Percentiles rank a stretch among this genome's conserved stretches.
Evolutionary conservation across 2,329 filamentous ascomycete species (phyloP).

Genomic region (Verticillium nubilum): DNA sequence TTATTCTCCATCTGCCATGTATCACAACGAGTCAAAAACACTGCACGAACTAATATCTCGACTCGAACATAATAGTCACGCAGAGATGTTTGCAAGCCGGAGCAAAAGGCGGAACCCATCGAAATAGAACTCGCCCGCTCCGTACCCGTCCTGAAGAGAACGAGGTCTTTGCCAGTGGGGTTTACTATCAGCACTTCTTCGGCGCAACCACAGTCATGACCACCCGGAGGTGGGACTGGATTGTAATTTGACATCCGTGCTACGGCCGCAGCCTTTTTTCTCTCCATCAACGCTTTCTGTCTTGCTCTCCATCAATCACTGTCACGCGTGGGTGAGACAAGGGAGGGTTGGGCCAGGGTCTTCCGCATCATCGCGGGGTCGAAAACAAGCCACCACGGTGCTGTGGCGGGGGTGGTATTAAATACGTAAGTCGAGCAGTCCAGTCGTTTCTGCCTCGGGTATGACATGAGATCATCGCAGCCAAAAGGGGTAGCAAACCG

Average conservation of each 20-base stretch:
- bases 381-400: not conserved
- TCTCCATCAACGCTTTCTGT: not conserved
- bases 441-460: not conserved
- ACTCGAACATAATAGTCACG: not conserved
- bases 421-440: conserved; percentile 1
- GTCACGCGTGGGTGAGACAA: not conserved
- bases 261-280: conserved; percentile 28
- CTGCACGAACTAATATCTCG: not conserved
- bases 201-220: conserved; percentile 90
- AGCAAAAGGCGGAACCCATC: conserved; percentile 8
- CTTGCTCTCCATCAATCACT: not conserved
- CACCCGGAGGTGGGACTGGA: conserved; percentile 52
- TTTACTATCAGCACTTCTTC: conserved; percentile 94
- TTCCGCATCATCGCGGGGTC: not conserved
- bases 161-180: conserved; percentile 21
- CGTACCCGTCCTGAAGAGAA: conserved; percentile 13
- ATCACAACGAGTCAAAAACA: not conserved
- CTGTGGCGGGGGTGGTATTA: conserved; percentile 3
- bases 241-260: conserved; percentile 99
- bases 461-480: not conserved
- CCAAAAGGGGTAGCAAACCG: not conserved
- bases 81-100: conserved; percentile 14
- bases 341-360: not conserved
- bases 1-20: not conserved
- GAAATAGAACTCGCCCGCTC: conserved; percentile 9